Conservation (phyloP, 345 rosid species). For the Gossypium mustelinum region DNA sequence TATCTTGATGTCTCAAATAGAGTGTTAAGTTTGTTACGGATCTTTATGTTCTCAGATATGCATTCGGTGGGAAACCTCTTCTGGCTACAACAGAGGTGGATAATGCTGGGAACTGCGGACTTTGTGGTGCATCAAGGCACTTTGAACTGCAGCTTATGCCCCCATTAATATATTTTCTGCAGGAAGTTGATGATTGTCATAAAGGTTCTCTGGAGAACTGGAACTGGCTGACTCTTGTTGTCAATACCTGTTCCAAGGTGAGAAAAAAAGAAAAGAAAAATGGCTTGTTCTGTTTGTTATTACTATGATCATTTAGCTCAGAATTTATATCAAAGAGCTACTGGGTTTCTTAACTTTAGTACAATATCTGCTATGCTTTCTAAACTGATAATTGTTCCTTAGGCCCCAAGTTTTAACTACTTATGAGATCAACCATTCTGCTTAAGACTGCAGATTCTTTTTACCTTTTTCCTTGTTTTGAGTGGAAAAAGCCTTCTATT, state of each 20-base stretch:
- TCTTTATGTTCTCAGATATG: slow-evolving; percentile 46
- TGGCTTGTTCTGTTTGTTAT: not conserved
- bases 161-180: slow-evolving; percentile 68
- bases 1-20: not conserved
- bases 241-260: slow-evolving; percentile 80
- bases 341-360: not conserved
- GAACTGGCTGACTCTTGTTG: slow-evolving; percentile 83
- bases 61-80: slow-evolving; percentile 64
- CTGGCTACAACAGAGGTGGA: slow-evolving; percentile 41
- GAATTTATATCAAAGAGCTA: no score
- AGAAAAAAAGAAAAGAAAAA: not conserved
- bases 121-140: slow-evolving; percentile 57
- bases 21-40: not conserved
- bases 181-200: slow-evolving; percentile 44
- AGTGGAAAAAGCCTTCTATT: not conserved
- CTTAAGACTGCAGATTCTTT: not conserved
- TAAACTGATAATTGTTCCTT: not conserved
- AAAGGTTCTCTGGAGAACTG: slow-evolving; percentile 53
- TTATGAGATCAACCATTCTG: not conserved
- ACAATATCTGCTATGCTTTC: not conserved
- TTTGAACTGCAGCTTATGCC: slow-evolving; percentile 96
- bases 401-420: not conserved
- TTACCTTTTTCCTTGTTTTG: not conserved
- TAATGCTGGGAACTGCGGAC: slow-evolving; percentile 47
- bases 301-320: not conserved